Evolutionary conservation across 139 green algal species (phyloP).

Genomic region (Chloropicon primus): DNA sequence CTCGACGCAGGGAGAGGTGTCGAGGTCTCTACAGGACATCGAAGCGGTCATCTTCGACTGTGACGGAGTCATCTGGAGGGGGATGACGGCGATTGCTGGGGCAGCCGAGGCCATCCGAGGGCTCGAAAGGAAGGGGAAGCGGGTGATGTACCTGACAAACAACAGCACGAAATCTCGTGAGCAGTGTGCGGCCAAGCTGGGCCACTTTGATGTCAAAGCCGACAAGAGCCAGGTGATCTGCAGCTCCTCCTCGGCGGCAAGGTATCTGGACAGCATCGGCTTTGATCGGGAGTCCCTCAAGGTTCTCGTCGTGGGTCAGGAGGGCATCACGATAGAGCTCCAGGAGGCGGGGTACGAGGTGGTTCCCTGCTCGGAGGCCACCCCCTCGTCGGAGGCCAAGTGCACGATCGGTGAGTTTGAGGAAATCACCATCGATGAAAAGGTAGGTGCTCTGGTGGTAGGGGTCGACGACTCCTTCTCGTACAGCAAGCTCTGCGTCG

Average conservation of each 20-base stretch:
- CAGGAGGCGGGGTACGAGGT: background rate
- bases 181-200: background rate
- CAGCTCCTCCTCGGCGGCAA: conserved; percentile 41
- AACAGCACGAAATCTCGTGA: conserved; percentile 30
- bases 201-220: background rate
- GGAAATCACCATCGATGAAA: conserved; percentile 27
- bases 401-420: background rate
- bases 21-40: conserved; percentile 9
- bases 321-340: conserved; percentile 32
- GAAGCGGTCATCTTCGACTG: conserved; percentile 41
- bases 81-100: conserved; percentile 20
- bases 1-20: too few species aligned
- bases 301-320: conserved; percentile 31
- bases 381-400: conserved; percentile 14
- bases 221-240: conserved; percentile 35
- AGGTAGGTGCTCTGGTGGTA: conserved; percentile 43
- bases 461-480: conserved; percentile 40
- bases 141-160: conserved; percentile 55
- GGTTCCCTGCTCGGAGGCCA: background rate
- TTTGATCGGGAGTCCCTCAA: conserved; percentile 19
- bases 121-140: conserved; percentile 33
- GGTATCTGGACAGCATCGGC: conserved; percentile 36
- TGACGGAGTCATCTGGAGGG: conserved; percentile 49
- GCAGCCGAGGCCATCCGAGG: conserved; percentile 25
- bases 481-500: conserved; percentile 30